Base-by-base conservation (phyloP, 2,329 filamentous ascomycete species). In the Mollisia scopiformis region DNA sequence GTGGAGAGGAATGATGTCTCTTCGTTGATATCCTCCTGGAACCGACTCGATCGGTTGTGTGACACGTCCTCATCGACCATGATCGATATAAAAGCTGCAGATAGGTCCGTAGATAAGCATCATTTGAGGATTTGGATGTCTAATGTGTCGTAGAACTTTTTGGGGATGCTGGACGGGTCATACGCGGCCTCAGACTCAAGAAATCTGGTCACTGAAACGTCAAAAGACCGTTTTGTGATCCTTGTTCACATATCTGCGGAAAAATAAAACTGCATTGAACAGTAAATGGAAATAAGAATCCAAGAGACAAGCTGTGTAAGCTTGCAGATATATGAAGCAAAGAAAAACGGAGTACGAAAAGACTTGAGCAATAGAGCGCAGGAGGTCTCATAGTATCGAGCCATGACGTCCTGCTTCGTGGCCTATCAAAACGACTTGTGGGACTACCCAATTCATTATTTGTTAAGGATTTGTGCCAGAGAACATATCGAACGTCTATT, bases 1-100 rank as follows among this genome's bases (percentile, higher is more conserved):
- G 54, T 19, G 5, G 56, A 41, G 13, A 69, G 50, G 16, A 64
- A 51, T 30, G 62, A 47, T 19, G 65, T 64, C 11, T 47, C 37
- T 53, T 69, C 67, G 23, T 49, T 16, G 14, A 27, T n/a, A n/a
- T n/a, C 46, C 4, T 16, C 7, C 8, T 21, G 39, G 2, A 7
- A 6, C 19, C 5, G 39, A 37, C 33, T 16, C 4, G 13, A 16
- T 4, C 33, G 11, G 33, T 37, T 16, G 13, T 37, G 4, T 37
- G 33, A 13, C n/a, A 37, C 4, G n/a, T 13, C 33, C 33, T 37
- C 33, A 11, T 5, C 33, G n/a, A 13, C 39, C 39, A 43, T 43
- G 11, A 7, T 43, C n/a, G n/a, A 6, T 21, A 3, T 43, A 19
- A 6, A 43, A 16, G 19, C 39, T 43, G 16, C 8, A 21, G 8